phyloP scores from a whole-genome alignment of 73 alveolate species.

The Tetrahymena malaccensis region DNA sequence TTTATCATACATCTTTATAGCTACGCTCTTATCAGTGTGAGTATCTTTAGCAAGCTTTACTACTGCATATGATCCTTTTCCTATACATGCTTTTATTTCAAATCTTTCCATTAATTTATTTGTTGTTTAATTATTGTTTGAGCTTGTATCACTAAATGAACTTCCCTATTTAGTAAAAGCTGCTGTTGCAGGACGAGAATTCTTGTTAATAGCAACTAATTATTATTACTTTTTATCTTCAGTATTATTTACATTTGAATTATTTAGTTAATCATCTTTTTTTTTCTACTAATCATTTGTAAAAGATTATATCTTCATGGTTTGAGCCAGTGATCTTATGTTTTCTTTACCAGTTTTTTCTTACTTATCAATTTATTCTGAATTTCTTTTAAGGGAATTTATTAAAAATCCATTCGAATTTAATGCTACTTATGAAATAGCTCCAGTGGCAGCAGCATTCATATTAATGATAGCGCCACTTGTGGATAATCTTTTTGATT shows the following conservation, averaged over 20 bases:
- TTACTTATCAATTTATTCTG: background rate
- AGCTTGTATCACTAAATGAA: background rate
- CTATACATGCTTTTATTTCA: slow-evolving; percentile 52
- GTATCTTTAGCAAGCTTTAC: slow-evolving; percentile 83
- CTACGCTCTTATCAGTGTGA: slow-evolving; percentile 66
- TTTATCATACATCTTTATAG: slow-evolving; percentile 83
- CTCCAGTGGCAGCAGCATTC: background rate
- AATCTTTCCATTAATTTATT: slow-evolving; percentile 1
- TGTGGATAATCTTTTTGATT: background rate
- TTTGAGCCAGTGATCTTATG: background rate
- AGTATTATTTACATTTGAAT: background rate
- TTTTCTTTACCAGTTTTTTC: background rate
- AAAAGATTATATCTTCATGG: background rate
- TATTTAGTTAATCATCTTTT: background rate
- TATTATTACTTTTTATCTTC: background rate
- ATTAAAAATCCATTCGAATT: background rate
- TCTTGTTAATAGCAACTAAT: background rate
- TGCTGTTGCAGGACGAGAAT: background rate
- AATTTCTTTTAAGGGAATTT: background rate
- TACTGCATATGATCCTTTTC: slow-evolving; percentile 91
- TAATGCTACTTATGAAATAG: background rate
- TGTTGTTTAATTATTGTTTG: background rate
- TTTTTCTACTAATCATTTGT: background rate
- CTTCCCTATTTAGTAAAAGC: background rate
- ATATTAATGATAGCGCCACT: background rate